Evolutionary conservation across 352 stramenopile genomes (phyloP).

Genomic region (Elongisporangium prolatum): DNA sequence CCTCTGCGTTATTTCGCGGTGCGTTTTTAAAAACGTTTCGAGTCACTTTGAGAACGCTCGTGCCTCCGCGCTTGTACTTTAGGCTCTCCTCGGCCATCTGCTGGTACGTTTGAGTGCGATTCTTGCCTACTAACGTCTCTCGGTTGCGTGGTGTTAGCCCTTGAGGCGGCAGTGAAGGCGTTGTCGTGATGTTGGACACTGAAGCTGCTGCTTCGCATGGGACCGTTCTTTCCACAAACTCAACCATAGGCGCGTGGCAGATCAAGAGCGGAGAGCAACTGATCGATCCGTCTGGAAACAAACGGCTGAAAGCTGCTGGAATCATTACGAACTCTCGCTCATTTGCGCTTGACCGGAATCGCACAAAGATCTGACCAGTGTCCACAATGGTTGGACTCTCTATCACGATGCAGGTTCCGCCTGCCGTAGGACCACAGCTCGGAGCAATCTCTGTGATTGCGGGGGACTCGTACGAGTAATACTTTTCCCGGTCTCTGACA

Average conservation of each 20-base stretch:
- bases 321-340: constrained; percentile 62
- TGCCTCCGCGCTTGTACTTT: constrained; percentile 14
- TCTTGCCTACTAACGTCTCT: constrained; percentile 29
- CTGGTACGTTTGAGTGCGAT: constrained; percentile 46
- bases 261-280: constrained; percentile 53
- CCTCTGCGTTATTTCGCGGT: constrained; percentile 1
- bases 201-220: constrained; percentile 8
- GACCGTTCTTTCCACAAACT: constrained; percentile 43
- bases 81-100: constrained; percentile 56
- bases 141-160: constrained; percentile 14
- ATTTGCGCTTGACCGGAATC: constrained; percentile 53
- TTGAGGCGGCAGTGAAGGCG: background rate
- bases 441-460: constrained; percentile 53
- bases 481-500: constrained; percentile 47
- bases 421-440: constrained; percentile 50
- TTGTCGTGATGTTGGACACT: background rate
- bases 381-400: constrained; percentile 58
- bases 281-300: constrained; percentile 48
- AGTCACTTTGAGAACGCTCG: constrained; percentile 18
- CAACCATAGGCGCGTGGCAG: constrained; percentile 46
- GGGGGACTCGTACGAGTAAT: constrained; percentile 68
- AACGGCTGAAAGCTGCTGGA: constrained; percentile 44
- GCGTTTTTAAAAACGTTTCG: constrained; percentile 15
- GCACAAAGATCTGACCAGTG: constrained; percentile 74
- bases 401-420: constrained; percentile 53